Evolutionary conservation across 2,329 filamentous ascomycete genomes (phyloP), one percentile per base, ranked within the genome.

Genomic region (Phoma sp.): DNA sequence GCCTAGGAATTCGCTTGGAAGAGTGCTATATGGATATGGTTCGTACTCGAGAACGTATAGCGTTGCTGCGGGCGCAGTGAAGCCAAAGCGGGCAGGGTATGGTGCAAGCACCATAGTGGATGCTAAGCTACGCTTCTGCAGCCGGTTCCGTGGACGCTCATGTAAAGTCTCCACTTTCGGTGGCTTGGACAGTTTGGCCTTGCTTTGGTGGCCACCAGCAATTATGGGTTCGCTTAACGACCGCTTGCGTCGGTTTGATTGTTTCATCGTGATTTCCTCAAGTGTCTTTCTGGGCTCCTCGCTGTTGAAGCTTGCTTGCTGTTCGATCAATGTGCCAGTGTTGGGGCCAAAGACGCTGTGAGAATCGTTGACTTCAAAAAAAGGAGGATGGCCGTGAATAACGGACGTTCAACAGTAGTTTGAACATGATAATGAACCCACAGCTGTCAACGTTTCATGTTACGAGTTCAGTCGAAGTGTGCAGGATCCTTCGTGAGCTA

Each of bases 41-140:
- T 66, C 65, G 38, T 61, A 65, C 46, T 66, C 61, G 9, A 67
- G 42, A 5, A 63, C 30, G 18, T 61, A 65, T 3, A 64, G 11
- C 4, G 39, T 42, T 17, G 26, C 29, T 10, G 28, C 15, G 9
- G 30, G 30, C 10, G 21, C 5, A 14, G n/a, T 5, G 11, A 49
- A 48, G 17, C 39, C 38, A 28, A 54, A 17, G 33, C 26, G 39
- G 21, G 33, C 9, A 30, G 34, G 10, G n/a, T 40, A 48, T 7
- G 51, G 38, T 1, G 39, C 39, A 10, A 49, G 39, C 17, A 26
- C 18, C 9, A 11, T 4, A n/a, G 34, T 1, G 5, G 3, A 15
- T 18, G 47, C 7, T 25, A 20, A 5, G 11, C 14, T n/a, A 20
- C 43, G 54, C 46, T 57, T 57, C 14, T 45, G 54, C 3, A 53